phyloP scores from a whole-genome alignment of 768 basidiomycete genomes.

The Lactifluus rugatus region DNA sequence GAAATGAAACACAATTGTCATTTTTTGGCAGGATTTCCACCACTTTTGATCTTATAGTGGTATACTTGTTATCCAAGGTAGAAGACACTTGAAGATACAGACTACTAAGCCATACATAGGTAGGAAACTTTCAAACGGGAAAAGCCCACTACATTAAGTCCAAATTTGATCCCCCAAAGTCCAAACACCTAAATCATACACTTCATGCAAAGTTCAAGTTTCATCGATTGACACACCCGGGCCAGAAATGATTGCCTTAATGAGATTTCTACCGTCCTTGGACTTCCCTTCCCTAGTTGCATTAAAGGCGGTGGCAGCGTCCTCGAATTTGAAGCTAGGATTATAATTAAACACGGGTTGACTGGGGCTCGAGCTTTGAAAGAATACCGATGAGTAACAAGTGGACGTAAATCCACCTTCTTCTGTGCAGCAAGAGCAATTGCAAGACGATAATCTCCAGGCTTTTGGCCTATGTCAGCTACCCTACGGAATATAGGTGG shows the following conservation, averaged over 20 bases:
- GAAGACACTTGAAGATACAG: neutral
- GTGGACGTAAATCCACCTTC: constrained; percentile 75
- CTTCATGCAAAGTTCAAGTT: constrained; percentile 21
- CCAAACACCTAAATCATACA: neutral
- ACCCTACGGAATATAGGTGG: neutral
- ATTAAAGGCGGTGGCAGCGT: constrained; percentile 73
- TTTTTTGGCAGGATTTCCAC: too few relatives aligned
- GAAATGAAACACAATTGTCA: too few relatives aligned
- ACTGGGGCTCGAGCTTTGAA: neutral
- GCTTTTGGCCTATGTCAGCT: constrained; percentile 30
- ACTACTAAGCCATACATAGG: neutral
- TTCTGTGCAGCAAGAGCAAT: constrained; percentile 77
- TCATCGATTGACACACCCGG: constrained; percentile 48
- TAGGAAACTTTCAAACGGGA: too few relatives aligned
- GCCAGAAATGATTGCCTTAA: constrained; percentile 84
- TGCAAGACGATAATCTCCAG: constrained; percentile 78
- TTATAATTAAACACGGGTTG: neutral
- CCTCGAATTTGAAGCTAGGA: constrained; percentile 59
- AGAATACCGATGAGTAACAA: constrained; percentile 79
- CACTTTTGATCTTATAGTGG: too few relatives aligned
- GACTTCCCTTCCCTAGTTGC: constrained; percentile 74
- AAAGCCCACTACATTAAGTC: neutral
- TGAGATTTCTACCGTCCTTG: constrained; percentile 76
- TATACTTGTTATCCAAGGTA: neutral
- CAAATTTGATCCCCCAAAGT: neutral